Conservation (phyloP, 106 monocot genomes). For the Dendrobium catenatum region DNA sequence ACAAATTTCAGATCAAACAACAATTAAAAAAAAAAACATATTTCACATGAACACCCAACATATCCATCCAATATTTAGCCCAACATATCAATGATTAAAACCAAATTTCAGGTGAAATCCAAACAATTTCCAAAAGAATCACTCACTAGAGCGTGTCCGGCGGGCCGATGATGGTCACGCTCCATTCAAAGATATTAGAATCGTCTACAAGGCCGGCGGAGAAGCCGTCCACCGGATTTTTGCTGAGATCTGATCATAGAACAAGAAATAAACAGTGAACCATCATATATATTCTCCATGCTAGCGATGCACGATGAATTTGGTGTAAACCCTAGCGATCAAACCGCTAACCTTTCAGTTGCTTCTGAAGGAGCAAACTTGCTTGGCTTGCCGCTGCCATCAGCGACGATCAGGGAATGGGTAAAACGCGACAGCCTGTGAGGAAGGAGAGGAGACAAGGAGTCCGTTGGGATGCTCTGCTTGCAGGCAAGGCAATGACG, state of each 20-base stretch:
- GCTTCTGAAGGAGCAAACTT: slow-evolving; percentile 51
- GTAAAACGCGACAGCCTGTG: background rate
- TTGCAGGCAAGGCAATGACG: background rate
- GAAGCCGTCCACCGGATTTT: slow-evolving; percentile 70
- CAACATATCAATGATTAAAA: background rate
- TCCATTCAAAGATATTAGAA: slow-evolving; percentile 71
- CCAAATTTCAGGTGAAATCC: background rate
- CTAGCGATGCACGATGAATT: background rate
- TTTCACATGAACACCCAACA: background rate
- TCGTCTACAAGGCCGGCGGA: slow-evolving; percentile 70
- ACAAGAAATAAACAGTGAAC: background rate
- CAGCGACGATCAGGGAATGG: background rate
- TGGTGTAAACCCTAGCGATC: background rate
- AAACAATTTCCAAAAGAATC: background rate
- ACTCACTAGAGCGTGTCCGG: slow-evolving; percentile 77
- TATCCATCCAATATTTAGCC: background rate
- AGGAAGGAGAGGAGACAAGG: background rate
- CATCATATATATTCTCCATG: background rate
- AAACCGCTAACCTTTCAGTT: slow-evolving; percentile 31
- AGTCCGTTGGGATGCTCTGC: background rate
- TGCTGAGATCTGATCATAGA: slow-evolving; percentile 44
- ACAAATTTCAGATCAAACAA: background rate
- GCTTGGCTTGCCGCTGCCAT: slow-evolving; percentile 44
- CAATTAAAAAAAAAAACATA: background rate
- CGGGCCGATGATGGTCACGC: slow-evolving; percentile 73